Evolutionary conservation across 805 yeast genomes (phyloP), one percentile per base, ranked within the genome.

Genomic region (Barnettozyma californica): DNA sequence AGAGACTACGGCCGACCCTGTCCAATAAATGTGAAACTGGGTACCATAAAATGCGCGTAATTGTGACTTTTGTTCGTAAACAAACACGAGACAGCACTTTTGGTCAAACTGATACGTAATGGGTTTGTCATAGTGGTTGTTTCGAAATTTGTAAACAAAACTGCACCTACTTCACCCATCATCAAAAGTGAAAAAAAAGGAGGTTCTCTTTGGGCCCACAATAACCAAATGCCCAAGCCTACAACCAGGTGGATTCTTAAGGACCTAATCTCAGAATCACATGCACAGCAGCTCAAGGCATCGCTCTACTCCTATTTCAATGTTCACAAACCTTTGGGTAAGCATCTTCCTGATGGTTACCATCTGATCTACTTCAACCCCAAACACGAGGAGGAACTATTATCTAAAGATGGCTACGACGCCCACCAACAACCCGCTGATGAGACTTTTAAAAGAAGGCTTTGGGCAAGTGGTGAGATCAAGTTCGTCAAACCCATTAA

Each of bases 391-490:
- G 83, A 77, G 46, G 42, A 54, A 0, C 64, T 65, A 3, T 60
- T 88, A 18, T 82, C 84, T 2, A 43, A 55, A 1, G 97, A 90
- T 64, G 96, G 97, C 1, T 90, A 88, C 65, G 95, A 86, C 54
- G 73, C 81, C 41, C 79, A 84, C 55, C 94, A 86, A 59, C 55
- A 53, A 16, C 58, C 56, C 1, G 26, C 20, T 3, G 60, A 55
- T 41, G 50, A 44, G 33, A 43, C 21, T 56, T 84, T 75, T 57
- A 67, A 64, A 29, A 66, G 92, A 51, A 69, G 97, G 21, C 74
- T 91, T 78, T 90, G 97, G 97, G 81, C 77, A 0, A 78, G 83
- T 29, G 97, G 97, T 2, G 64, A 72, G 20, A 67, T 90, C 31
- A 62, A 65, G 21, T 77, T 75, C 53, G 52, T 62, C 1, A 59